phyloP scores from a whole-genome alignment of 1,284 basidiomycete genomes.

The Ganoderma resinaceum region DNA sequence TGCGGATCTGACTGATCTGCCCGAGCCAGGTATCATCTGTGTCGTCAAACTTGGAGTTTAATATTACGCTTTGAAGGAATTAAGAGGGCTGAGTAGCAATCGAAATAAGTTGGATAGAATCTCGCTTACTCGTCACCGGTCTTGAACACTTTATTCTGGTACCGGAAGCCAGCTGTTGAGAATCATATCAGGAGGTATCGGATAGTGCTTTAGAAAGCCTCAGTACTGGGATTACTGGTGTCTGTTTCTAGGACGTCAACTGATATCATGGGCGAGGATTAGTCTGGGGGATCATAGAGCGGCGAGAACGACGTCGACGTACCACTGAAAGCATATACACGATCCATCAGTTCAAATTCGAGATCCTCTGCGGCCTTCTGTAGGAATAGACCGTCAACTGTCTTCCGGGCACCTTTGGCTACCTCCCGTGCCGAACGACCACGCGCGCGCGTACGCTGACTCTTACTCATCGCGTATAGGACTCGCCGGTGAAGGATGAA shows the following conservation, averaged over 20 bases:
- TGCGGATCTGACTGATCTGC: slow-evolving; percentile 19
- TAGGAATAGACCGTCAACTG: not conserved
- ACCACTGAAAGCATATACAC: slow-evolving; percentile 3
- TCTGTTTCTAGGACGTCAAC: not conserved
- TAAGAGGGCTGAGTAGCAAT: not conserved
- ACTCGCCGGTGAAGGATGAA: not conserved
- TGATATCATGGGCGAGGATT: not conserved
- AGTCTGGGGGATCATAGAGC: not conserved
- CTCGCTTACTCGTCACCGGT: slow-evolving; percentile 24
- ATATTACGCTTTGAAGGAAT: slow-evolving; percentile 16
- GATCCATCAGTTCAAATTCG: slow-evolving; percentile 3
- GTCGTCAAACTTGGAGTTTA: slow-evolving; percentile 21
- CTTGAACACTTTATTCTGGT: not conserved
- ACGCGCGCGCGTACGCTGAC: not conserved
- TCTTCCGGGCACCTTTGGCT: not conserved
- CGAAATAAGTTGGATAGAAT: too few relatives aligned
- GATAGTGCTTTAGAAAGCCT: not conserved
- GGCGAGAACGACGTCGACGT: not conserved
- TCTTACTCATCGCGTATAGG: slow-evolving; percentile 4
- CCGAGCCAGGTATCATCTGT: slow-evolving; percentile 27
- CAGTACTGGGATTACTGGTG: not conserved
- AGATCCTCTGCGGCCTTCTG: not conserved
- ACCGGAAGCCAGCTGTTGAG: not conserved
- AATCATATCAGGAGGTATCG: not conserved
- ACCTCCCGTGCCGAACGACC: not conserved